Evolutionary conservation across 1,284 basidiomycete genomes (phyloP), one percentile per base, ranked within the genome.

Genomic region (Neonothopanus nambi): DNA sequence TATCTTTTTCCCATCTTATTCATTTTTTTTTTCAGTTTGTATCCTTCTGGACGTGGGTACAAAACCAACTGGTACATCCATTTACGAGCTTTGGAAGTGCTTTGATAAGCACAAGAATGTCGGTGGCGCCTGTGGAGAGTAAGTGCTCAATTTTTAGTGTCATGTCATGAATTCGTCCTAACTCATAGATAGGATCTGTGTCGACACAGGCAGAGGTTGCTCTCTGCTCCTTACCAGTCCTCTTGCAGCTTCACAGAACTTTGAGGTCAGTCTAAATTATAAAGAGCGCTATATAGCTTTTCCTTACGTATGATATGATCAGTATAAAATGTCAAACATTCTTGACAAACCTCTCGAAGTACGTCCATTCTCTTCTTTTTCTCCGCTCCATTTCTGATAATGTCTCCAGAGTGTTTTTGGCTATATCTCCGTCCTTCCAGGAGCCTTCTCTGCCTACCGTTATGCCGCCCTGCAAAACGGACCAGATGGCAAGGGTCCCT

Each of bases 51-150:
- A 96, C 67, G 94, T 95, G 36, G 94, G 94, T 36, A 98, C 95
- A 17, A 94, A 95, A 70, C 95, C 95, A 0, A 93, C 91, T 30
- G 85, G 90, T 37, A 95, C 92, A 15, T 94, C 91, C 3, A 94
- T 98, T 59, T 98, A 98, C 70, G 93, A 98, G 55, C 82, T 96
- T 11, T 96, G 93, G 93, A 93, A 95, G 79, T 90, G 88, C 85
- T 98, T 98, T 66, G 93, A 98, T 72, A 89, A 85, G 63, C 89
- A 95, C 60, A 75, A 84, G n/a, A 84, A 87, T 65, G 91, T 97
- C 47, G 95, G 95, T 41, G 95, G 95, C 36, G 95, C 95, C 20
- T 97, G 95, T 69, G 95, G 95, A 76, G 91, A 95, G 87, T 90
- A 66, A 63, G 87, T 71, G n/a, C n/a, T n/a, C n/a, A n/a, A 5